Percentiles rank a stretch among this genome's conserved stretches.
Evolutionary conservation across 2,329 filamentous ascomycete genomes (phyloP).

Genomic region (Exophiala xenobiotica): DNA sequence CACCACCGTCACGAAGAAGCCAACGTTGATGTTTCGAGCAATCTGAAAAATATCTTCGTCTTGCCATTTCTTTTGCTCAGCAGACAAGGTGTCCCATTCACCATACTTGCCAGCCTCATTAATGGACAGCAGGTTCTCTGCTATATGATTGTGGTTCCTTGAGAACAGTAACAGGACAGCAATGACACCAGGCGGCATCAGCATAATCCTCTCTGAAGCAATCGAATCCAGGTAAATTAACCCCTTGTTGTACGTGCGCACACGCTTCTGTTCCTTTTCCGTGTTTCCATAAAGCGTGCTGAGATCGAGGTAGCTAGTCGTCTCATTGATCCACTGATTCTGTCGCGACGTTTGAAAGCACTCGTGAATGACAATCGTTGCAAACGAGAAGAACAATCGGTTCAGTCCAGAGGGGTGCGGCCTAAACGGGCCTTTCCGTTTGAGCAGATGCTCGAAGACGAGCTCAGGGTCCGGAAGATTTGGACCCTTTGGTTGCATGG

Average conservation of each 20-base stretch:
- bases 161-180: slow-evolving; percentile 46
- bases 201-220: slow-evolving; percentile 48
- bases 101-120: slow-evolving; percentile 48
- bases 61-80: slow-evolving; percentile 43
- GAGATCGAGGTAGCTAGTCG: slow-evolving; percentile 49
- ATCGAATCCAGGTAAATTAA: slow-evolving; percentile 46
- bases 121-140: slow-evolving; percentile 40
- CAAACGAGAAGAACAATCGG: slow-evolving; percentile 49
- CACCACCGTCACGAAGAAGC: slow-evolving; percentile 48
- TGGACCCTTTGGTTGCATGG: slow-evolving; percentile 50
- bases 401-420: slow-evolving; percentile 48
- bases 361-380: slow-evolving; percentile 50
- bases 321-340: slow-evolving; percentile 47
- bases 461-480: slow-evolving; percentile 50
- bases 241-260: slow-evolving; percentile 47
- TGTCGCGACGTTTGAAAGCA: slow-evolving; percentile 46
- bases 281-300: slow-evolving; percentile 50
- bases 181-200: slow-evolving; percentile 50
- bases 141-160: slow-evolving; percentile 48
- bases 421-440: slow-evolving; percentile 42
- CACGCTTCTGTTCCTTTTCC: slow-evolving; percentile 42
- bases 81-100: slow-evolving; percentile 40
- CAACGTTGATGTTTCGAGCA: slow-evolving; percentile 48
- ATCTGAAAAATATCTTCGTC: slow-evolving; percentile 52
- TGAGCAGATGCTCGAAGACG: slow-evolving; percentile 48